Conservation (phyloP, 805 yeast genomes). For the Hanseniaspora taiwanica region DNA sequence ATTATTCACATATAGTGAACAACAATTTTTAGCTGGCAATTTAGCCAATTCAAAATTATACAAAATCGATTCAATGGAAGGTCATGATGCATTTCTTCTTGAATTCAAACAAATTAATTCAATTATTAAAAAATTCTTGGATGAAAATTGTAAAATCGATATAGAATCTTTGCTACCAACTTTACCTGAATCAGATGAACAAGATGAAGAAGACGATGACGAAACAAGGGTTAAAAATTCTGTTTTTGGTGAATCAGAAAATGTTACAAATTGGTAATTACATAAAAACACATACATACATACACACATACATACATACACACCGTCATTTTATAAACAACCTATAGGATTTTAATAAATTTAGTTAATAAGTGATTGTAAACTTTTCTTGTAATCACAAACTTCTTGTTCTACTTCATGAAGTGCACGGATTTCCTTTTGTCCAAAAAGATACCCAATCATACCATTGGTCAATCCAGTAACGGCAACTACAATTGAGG, state of each 20-base stretch:
- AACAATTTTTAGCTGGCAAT: conserved; percentile 63
- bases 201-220: conserved; percentile 24
- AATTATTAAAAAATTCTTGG: conserved; percentile 54
- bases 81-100: conserved; percentile 90
- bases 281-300: conserved; percentile 1
- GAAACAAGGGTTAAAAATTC: conserved; percentile 36
- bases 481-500: conserved; percentile 40
- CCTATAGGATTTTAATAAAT: background rate
- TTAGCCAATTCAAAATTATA: conserved; percentile 59
- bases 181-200: background rate
- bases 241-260: conserved; percentile 90
- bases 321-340: background rate
- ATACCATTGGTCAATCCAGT: conserved; percentile 67
- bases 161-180: conserved; percentile 26
- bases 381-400: conserved; percentile 16
- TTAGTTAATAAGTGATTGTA: conserved; percentile 3
- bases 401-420: conserved; percentile 66
- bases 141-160: conserved; percentile 41
- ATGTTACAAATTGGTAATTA: conserved; percentile 78
- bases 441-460: conserved; percentile 67
- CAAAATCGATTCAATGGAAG: conserved; percentile 81
- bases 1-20: conserved; percentile 82
- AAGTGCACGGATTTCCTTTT: conserved; percentile 67
- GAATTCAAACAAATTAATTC: conserved; percentile 77
- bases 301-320: background rate